Evolutionary conservation across 2,329 filamentous ascomycete species (phyloP).

Genomic region (Cyclaneusma minus): DNA sequence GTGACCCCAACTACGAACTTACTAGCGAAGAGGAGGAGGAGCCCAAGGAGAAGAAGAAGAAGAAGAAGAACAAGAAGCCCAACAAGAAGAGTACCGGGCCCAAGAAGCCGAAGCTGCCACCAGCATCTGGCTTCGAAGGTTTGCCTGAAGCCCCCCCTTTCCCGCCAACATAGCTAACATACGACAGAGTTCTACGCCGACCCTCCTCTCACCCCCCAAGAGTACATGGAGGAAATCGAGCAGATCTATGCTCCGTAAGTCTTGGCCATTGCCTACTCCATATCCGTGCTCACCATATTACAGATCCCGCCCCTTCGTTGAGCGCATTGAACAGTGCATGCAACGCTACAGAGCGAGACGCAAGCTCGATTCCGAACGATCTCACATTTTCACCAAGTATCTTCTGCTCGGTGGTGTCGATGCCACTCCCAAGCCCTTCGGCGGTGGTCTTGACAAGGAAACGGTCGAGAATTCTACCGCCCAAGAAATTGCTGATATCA

Average conservation of each 20-base stretch:
- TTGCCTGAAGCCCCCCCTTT: constrained; percentile 5
- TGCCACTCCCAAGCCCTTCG: constrained; percentile 41
- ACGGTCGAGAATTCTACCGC: constrained; percentile 46
- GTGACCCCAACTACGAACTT: too few relatives aligned
- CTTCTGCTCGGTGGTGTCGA: constrained; percentile 73
- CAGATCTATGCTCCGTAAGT: constrained; percentile 52
- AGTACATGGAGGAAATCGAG: constrained; percentile 46
- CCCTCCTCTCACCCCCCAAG: constrained; percentile 55
- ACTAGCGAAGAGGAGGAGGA: too few relatives aligned
- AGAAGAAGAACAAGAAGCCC: constrained; percentile 26
- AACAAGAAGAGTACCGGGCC: constrained; percentile 16
- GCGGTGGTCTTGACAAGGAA: constrained; percentile 39
- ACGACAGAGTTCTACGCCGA: constrained; percentile 58
- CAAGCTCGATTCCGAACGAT: constrained; percentile 49
- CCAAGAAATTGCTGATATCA: constrained; percentile 47
- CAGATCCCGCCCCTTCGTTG: constrained; percentile 36
- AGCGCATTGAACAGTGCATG: constrained; percentile 76
- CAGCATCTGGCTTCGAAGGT: constrained; percentile 57
- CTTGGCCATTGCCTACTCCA: neutral
- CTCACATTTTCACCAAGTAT: constrained; percentile 61
- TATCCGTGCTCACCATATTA: constrained; percentile 10
- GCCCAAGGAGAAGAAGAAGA: constrained; percentile 16
- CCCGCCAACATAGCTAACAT: constrained; percentile 5
- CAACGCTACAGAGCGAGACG: constrained; percentile 66
- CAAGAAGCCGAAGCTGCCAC: constrained; percentile 8